A percentile compares a stretch with the other conserved stretches of the same genome.
Evolutionary conservation across 2,329 filamentous ascomycete species (phyloP).

Genomic region (Ampelomyces quisqualis): DNA sequence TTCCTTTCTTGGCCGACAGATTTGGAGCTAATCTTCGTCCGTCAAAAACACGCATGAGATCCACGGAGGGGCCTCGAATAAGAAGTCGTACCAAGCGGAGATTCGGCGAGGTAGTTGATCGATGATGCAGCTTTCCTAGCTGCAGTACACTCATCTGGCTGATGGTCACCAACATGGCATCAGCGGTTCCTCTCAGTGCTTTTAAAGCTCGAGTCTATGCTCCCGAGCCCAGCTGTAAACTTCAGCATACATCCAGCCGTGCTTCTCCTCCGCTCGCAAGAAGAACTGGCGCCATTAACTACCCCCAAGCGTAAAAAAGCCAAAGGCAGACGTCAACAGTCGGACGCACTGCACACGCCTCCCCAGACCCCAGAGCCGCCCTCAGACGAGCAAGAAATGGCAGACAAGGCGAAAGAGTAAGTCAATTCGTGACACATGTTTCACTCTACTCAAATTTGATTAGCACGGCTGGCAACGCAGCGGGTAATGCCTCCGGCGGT

Average conservation of each 20-base stretch:
- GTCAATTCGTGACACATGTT: background rate
- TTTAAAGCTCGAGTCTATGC: constrained; percentile 1
- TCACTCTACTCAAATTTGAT: background rate
- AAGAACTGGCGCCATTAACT: constrained; percentile 15
- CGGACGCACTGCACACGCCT: constrained; percentile 4
- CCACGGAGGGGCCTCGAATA: constrained; percentile 6
- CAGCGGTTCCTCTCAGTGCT: background rate
- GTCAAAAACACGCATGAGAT: constrained; percentile 8
- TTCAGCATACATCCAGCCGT: background rate
- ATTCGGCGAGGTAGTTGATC: constrained; percentile 12
- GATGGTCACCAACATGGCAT: background rate
- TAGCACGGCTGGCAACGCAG: constrained; percentile 7
- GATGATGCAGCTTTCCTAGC: constrained; percentile 11
- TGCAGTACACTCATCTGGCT: background rate
- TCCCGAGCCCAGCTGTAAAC: constrained; percentile 1
- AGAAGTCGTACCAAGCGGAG: background rate
- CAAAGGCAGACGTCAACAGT: constrained; percentile 4
- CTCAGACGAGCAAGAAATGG: constrained; percentile 6
- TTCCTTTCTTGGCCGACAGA: constrained; percentile 4
- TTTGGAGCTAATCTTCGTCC: constrained; percentile 5
- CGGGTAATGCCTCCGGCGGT: constrained; percentile 10
- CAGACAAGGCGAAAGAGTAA: constrained; percentile 13
- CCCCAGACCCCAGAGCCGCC: constrained; percentile 1
- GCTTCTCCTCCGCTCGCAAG: constrained; percentile 2
- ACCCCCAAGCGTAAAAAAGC: constrained; percentile 12